Evolutionary conservation across 1,284 basidiomycete species (phyloP).

Genomic region (Macrocystidia cucumis): DNA sequence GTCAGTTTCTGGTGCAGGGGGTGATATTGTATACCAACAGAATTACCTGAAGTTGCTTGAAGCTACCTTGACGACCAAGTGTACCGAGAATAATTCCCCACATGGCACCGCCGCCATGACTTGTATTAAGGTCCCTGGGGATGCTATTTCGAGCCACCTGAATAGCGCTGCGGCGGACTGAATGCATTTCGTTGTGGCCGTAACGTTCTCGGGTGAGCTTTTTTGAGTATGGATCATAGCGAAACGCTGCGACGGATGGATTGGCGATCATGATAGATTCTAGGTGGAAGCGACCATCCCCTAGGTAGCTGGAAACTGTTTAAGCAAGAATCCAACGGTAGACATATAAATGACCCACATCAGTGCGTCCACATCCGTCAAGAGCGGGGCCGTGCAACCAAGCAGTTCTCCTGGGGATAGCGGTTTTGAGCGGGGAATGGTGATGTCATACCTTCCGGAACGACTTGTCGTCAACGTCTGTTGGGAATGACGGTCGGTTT

Average conservation of each 20-base stretch:
- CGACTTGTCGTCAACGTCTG: too few relatives aligned
- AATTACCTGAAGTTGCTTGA: slow-evolving; percentile 82
- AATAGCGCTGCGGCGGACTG: slow-evolving; percentile 72
- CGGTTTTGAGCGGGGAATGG: slow-evolving; percentile 88
- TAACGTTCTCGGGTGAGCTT: slow-evolving; percentile 93
- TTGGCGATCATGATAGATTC: slow-evolving; percentile 99
- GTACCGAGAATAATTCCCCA: slow-evolving; percentile 99
- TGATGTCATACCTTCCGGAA: slow-evolving; percentile 69
- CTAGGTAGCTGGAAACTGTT: slow-evolving; percentile 70
- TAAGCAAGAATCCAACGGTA: slow-evolving; percentile 2
- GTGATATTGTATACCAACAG: slow-evolving; percentile 6
- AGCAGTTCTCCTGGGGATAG: slow-evolving; percentile 95
- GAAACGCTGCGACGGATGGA: slow-evolving; percentile 91
- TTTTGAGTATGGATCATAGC: slow-evolving; percentile 98
- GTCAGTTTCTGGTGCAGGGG: slow-evolving; percentile 1
- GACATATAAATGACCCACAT: slow-evolving; percentile 46
- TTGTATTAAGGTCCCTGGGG: slow-evolving; percentile 15
- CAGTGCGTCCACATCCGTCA: slow-evolving; percentile 80
- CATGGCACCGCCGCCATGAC: slow-evolving; percentile 16
- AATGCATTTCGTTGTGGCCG: slow-evolving; percentile 85
- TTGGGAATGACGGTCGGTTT: not conserved
- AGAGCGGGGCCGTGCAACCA: slow-evolving; percentile 90
- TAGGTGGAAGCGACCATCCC: slow-evolving; percentile 96
- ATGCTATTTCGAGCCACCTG: slow-evolving; percentile 65
- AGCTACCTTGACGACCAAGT: slow-evolving; percentile 89